Conservation (phyloP, 1,284 basidiomycete genomes). For the Pholiota adiposa region DNA sequence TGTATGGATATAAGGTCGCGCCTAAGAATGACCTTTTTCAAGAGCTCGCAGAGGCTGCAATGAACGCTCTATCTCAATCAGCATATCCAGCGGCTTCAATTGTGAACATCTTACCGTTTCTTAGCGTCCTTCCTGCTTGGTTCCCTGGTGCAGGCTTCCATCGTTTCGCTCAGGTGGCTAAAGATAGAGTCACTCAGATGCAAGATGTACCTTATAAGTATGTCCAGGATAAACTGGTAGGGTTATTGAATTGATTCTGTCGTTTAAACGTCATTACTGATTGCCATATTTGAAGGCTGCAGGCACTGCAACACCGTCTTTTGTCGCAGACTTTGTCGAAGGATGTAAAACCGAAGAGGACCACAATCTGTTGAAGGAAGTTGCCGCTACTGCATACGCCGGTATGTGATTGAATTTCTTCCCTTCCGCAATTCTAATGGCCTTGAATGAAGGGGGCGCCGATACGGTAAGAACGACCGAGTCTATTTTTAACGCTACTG, state of each 20-base stretch:
- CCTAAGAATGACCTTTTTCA: background rate
- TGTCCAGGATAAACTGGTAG: background rate
- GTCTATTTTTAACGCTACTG: background rate
- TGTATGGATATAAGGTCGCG: background rate
- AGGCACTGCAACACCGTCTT: conserved; percentile 6
- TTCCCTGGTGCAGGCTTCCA: background rate
- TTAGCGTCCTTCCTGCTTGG: background rate
- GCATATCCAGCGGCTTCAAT: background rate
- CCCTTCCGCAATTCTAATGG: background rate
- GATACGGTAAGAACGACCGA: conserved; percentile 16
- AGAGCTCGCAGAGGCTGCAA: background rate
- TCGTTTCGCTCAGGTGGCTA: background rate
- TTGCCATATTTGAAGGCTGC: background rate
- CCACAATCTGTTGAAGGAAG: conserved; percentile 2
- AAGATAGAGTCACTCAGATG: background rate
- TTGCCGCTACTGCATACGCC: conserved; percentile 13
- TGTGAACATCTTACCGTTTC: background rate
- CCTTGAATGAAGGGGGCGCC: conserved; percentile 11
- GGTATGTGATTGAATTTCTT: background rate
- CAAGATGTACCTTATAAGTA: background rate
- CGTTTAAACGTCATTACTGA: background rate
- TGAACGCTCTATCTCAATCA: background rate
- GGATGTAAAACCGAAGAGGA: conserved; percentile 3
- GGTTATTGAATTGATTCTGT: background rate
- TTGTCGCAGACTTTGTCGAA: conserved; percentile 8